These are phyloP conservation scores for Dendrothele bispora DNA, from an alignment of 768 basidiomycete species.

Conservation along the genomic window DNA sequence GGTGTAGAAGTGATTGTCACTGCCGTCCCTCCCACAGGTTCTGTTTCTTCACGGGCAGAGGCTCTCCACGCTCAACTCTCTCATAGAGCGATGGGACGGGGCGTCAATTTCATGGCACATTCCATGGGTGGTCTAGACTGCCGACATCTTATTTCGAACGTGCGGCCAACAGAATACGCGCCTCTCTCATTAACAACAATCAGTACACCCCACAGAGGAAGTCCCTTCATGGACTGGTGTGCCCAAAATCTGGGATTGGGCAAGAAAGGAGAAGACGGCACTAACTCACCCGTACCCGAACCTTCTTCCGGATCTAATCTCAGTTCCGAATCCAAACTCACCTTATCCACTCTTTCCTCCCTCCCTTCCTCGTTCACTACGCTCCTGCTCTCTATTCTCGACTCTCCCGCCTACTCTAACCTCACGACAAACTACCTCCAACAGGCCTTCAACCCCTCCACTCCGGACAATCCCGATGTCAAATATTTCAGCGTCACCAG, in stretches of 20 bases:
- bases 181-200: constrained; percentile 88
- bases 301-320: constrained; percentile 1
- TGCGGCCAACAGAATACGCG: constrained; percentile 78
- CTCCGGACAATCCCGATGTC: constrained; percentile 76
- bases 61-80: constrained; percentile 73
- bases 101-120: constrained; percentile 92
- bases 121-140: constrained; percentile 99
- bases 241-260: constrained; percentile 92
- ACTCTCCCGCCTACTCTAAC: constrained; percentile 96
- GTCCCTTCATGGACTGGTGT: constrained; percentile 99
- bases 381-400: constrained; percentile 83
- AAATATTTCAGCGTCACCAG: constrained; percentile 93
- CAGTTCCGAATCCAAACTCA: constrained; percentile 25
- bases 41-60: constrained; percentile 77
- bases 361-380: constrained; percentile 86
- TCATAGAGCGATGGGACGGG: constrained; percentile 65
- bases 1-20: constrained; percentile 97
- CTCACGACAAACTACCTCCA: constrained; percentile 84
- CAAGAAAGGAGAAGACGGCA: constrained; percentile 17
- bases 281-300: not conserved
- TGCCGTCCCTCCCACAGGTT: constrained; percentile 93
- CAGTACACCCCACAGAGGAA: constrained; percentile 92
- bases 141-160: constrained; percentile 85
- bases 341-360: constrained; percentile 52
- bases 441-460: constrained; percentile 77